These are phyloP conservation scores for Tritrichomonas musculus DNA, from an alignment of 208 protist species.

Conservation along the genomic window DNA sequence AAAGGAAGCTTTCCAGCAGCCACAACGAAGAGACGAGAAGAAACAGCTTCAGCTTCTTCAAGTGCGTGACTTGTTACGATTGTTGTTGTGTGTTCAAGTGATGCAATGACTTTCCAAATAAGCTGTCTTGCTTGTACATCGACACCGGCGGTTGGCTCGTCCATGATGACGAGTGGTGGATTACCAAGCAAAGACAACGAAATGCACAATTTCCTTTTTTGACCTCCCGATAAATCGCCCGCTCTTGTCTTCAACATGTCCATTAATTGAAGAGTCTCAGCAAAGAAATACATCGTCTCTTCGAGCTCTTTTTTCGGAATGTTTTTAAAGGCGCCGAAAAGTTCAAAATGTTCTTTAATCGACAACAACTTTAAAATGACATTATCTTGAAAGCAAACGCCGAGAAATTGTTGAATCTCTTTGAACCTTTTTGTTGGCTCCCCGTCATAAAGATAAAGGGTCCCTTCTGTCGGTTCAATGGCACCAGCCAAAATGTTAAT, in stretches of 20 bases:
- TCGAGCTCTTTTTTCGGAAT: background rate
- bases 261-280: background rate
- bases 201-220: constrained; percentile 29
- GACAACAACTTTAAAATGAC: background rate
- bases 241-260: background rate
- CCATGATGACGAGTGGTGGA: constrained; percentile 33
- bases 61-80: constrained; percentile 36
- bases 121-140: background rate
- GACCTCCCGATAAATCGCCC: constrained; percentile 17
- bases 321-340: background rate
- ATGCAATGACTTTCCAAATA: constrained; percentile 8
- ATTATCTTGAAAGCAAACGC: constrained; percentile 1
- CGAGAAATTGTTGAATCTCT: background rate
- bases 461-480: background rate
- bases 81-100: background rate
- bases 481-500: background rate
- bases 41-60: constrained; percentile 33
- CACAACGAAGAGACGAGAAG: background rate
- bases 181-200: background rate
- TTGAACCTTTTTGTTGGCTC: background rate
- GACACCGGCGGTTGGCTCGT: constrained; percentile 31
- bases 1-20: background rate
- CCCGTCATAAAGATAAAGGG: background rate
- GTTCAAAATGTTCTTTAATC: constrained; percentile 13
- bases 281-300: background rate